phyloP scores from a whole-genome alignment of 2,329 filamentous ascomycete genomes.

The Claviceps humidiphila region DNA sequence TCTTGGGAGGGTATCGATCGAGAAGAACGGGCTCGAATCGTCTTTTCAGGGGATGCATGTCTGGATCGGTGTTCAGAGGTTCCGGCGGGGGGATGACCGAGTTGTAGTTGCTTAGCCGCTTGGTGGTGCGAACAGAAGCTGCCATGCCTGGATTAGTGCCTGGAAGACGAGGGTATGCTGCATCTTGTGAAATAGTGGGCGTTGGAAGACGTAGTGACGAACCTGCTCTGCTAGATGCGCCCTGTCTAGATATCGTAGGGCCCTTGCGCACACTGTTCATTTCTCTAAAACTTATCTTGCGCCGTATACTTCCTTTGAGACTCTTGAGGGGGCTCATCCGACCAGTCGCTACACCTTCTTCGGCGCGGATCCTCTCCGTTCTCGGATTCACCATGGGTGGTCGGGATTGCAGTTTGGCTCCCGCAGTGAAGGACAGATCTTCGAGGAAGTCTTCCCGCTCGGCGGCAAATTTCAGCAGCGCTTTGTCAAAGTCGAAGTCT shows the following conservation, averaged over 20 bases:
- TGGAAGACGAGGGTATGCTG: neutral
- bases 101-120: slow-evolving; percentile 90
- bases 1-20: slow-evolving; percentile 81
- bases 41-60: slow-evolving; percentile 91
- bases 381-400: slow-evolving; percentile 65
- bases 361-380: slow-evolving; percentile 67
- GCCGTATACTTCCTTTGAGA: slow-evolving; percentile 73
- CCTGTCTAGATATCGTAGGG: slow-evolving; percentile 59
- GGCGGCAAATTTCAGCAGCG: slow-evolving; percentile 86
- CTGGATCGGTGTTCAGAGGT: slow-evolving; percentile 73
- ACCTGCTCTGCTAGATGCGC: slow-evolving; percentile 38
- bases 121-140: slow-evolving; percentile 63
- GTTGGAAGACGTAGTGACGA: slow-evolving; percentile 10
- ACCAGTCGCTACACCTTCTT: slow-evolving; percentile 45
- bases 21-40: slow-evolving; percentile 93
- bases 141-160: slow-evolving; percentile 9
- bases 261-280: slow-evolving; percentile 93
- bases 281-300: slow-evolving; percentile 84
- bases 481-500: slow-evolving; percentile 88
- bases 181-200: neutral
- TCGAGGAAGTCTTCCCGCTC: slow-evolving; percentile 89
- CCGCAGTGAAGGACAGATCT: slow-evolving; percentile 79
- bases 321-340: slow-evolving; percentile 43
- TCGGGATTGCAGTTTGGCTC: slow-evolving; percentile 57
- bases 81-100: slow-evolving; percentile 92